These are phyloP conservation scores for Exophiala lecanii-corni DNA, from an alignment of 2,329 filamentous ascomycete species.

Conservation along the genomic window DNA sequence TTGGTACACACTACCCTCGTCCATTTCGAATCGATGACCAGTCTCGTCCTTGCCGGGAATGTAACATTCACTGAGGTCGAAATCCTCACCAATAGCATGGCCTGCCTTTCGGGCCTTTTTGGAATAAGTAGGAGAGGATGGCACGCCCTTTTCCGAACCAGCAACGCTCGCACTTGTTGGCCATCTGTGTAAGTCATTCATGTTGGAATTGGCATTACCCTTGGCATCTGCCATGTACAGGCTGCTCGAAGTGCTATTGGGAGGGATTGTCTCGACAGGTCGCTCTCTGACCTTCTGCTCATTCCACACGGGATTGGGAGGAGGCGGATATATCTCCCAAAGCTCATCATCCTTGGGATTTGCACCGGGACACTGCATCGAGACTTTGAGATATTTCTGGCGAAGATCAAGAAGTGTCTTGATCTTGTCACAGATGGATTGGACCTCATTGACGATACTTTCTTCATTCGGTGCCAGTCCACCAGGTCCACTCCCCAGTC, in stretches of 20 bases:
- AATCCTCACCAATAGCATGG: slow-evolving; percentile 87
- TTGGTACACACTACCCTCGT: slow-evolving; percentile 84
- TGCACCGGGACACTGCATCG: slow-evolving; percentile 73
- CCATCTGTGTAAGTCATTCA: slow-evolving; percentile 11
- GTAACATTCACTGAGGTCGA: slow-evolving; percentile 68
- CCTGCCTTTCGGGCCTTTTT: slow-evolving; percentile 74
- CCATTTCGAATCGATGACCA: slow-evolving; percentile 71
- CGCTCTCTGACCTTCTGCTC: slow-evolving; percentile 48
- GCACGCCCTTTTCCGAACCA: slow-evolving; percentile 29
- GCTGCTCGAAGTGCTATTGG: slow-evolving; percentile 30
- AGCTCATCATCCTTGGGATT: slow-evolving; percentile 80
- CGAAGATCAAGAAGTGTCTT: slow-evolving; percentile 83
- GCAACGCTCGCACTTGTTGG: slow-evolving; percentile 30
- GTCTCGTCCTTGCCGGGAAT: slow-evolving; percentile 67
- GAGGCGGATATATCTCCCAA: slow-evolving; percentile 88
- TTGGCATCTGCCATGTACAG: slow-evolving; percentile 24
- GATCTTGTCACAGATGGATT: slow-evolving; percentile 82
- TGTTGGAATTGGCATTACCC: slow-evolving; percentile 10
- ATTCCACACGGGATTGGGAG: slow-evolving; percentile 86
- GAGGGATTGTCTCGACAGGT: slow-evolving; percentile 11
- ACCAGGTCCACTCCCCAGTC: slow-evolving; percentile 56
- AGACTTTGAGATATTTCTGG: slow-evolving; percentile 82
- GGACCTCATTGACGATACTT: slow-evolving; percentile 77
- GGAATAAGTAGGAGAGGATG: slow-evolving; percentile 40
- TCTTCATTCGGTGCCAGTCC: slow-evolving; percentile 69